phyloP scores from a whole-genome alignment of 768 basidiomycete species.

The Podaxis sp. region DNA sequence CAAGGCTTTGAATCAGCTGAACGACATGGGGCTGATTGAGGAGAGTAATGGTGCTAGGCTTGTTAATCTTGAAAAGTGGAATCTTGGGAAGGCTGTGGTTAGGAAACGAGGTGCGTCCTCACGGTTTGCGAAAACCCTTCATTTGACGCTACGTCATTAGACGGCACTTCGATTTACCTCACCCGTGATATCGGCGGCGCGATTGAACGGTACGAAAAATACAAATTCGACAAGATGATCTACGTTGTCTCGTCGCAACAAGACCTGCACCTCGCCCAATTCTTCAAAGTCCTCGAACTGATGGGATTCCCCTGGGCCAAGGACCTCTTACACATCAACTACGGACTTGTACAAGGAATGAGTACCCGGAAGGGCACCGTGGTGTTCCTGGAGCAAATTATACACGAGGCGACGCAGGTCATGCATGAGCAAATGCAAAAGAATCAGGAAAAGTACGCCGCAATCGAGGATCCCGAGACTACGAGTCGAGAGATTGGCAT shows the following conservation, averaged over 20 bases:
- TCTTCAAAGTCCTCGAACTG: conserved; percentile 90
- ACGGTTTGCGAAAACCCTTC: not conserved
- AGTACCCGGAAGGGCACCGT: conserved; percentile 85
- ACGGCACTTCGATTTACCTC: conserved; percentile 92
- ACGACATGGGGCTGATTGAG: conserved; percentile 72
- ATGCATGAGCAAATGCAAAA: conserved; percentile 94
- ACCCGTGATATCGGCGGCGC: conserved; percentile 96
- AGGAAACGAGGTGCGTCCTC: conserved; percentile 65
- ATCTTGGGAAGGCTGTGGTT: conserved; percentile 88
- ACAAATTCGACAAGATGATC: conserved; percentile 79
- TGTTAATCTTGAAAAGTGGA: conserved; percentile 86
- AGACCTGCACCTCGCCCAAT: conserved; percentile 84
- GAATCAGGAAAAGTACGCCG: conserved; percentile 76
- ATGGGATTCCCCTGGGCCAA: conserved; percentile 91
- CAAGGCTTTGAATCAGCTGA: conserved; percentile 62
- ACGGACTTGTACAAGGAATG: conserved; percentile 93
- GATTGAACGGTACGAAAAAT: conserved; percentile 88
- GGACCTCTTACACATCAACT: conserved; percentile 84
- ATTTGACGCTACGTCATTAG: conserved; percentile 36
- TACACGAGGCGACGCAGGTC: conserved; percentile 79
- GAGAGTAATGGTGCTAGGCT: conserved; percentile 82
- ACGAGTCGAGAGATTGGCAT: conserved; percentile 86
- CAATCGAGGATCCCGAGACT: conserved; percentile 82
- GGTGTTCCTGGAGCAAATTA: conserved; percentile 92
- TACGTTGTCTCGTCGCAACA: conserved; percentile 90